phyloP scores from a whole-genome alignment of 305 asterid species.

The Lippia alba region DNA sequence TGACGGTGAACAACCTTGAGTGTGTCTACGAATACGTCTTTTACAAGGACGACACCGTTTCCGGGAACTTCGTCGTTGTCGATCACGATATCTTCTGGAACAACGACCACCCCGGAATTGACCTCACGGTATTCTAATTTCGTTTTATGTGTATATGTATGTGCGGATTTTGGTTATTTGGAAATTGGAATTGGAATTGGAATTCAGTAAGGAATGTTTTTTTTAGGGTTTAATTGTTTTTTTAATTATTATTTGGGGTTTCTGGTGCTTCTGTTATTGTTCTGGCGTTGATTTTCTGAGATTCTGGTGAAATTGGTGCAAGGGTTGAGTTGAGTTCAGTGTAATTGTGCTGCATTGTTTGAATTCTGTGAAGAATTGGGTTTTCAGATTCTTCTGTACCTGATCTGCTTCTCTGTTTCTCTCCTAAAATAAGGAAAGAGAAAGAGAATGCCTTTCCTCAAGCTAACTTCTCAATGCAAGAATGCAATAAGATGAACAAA shows the following conservation, averaged over 20 bases:
- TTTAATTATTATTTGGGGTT: background rate
- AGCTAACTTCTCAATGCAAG: background rate
- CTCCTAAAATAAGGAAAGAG: no score
- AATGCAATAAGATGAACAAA: background rate
- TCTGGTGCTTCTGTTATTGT: background rate
- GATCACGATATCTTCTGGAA: conserved; percentile 64
- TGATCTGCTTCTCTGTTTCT: background rate
- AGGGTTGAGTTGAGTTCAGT: conserved; percentile 1
- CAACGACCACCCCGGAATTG: conserved; percentile 71
- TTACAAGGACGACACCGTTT: conserved; percentile 62
- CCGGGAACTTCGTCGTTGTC: conserved; percentile 74
- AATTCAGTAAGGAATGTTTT: background rate
- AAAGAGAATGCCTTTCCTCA: no score
- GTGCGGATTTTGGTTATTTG: background rate
- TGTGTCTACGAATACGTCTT: conserved; percentile 73
- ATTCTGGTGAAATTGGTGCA: background rate
- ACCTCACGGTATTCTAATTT: conserved; percentile 47
- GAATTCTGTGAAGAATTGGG: background rate
- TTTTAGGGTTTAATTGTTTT: background rate
- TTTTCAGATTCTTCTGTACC: background rate
- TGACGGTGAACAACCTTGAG: conserved; percentile 63
- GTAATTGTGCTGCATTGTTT: conserved; percentile 3
- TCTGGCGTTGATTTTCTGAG: background rate
- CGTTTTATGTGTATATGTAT: background rate
- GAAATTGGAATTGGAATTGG: background rate